Percentiles rank a stretch among this genome's conserved stretches.
phyloP scores from a whole-genome alignment of 2,329 filamentous ascomycete genomes.

The Thelonectria rubi region DNA sequence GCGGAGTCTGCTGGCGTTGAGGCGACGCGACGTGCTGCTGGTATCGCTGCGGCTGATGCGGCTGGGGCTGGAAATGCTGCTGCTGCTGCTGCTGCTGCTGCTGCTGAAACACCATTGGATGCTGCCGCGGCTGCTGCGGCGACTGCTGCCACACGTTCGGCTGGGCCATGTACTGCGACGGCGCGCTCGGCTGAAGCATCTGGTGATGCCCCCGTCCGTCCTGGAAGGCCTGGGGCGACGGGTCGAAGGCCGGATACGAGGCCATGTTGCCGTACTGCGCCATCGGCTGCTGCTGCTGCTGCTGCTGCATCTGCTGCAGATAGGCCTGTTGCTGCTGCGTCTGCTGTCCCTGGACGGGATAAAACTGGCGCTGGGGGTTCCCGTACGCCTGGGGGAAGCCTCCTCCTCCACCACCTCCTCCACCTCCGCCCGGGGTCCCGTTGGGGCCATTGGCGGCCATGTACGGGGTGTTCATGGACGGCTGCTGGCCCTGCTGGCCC shows the following conservation, averaged over 20 bases:
- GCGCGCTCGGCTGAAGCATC: slow-evolving; percentile 36
- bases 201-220: slow-evolving; percentile 29
- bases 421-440: slow-evolving; percentile 12
- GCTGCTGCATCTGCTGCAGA: slow-evolving; percentile 35
- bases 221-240: slow-evolving; percentile 32
- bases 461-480: slow-evolving; percentile 34
- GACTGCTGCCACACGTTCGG: slow-evolving; percentile 48
- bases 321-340: slow-evolving; percentile 42
- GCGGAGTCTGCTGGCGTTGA: slow-evolving; percentile 34
- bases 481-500: slow-evolving; percentile 42
- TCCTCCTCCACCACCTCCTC: slow-evolving; percentile 20
- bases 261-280: slow-evolving; percentile 37
- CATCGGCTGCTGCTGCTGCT: slow-evolving; percentile 34
- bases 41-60: slow-evolving; percentile 48
- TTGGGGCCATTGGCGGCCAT: slow-evolving; percentile 20
- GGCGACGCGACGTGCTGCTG: slow-evolving; percentile 39
- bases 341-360: slow-evolving; percentile 37
- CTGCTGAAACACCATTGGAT: slow-evolving; percentile 42
- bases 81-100: slow-evolving; percentile 41
- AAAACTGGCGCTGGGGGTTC: slow-evolving; percentile 43
- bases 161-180: slow-evolving; percentile 39
- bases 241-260: slow-evolving; percentile 38
- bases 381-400: slow-evolving; percentile 42
- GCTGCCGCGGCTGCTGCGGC: slow-evolving; percentile 43
- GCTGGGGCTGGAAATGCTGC: slow-evolving; percentile 42